Percentiles rank a stretch among this genome's conserved stretches.
Evolutionary conservation across 2,329 filamentous ascomycete species (phyloP).

Genomic region (Ophiostoma novo-ulmi): DNA sequence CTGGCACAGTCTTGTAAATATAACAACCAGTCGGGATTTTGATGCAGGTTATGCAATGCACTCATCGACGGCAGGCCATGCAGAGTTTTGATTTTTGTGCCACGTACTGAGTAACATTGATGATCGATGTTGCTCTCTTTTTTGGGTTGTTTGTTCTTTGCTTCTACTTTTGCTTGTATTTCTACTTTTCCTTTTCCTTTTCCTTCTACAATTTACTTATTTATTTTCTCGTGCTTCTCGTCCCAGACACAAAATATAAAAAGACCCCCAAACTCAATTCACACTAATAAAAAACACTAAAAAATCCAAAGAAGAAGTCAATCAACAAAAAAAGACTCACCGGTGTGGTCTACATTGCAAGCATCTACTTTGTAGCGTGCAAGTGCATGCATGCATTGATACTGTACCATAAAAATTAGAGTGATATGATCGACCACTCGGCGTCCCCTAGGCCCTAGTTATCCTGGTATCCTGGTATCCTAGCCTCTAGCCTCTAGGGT

Average conservation of each 20-base stretch:
- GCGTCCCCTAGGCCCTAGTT: not conserved
- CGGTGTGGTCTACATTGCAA: not conserved
- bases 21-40: not conserved
- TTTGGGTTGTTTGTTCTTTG: not conserved
- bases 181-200: not conserved
- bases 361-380: too few relatives aligned
- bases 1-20: not conserved
- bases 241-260: not conserved
- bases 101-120: not conserved
- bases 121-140: not conserved
- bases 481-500: not conserved
- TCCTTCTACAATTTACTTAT: not conserved
- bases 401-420: not conserved
- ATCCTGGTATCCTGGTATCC: not conserved
- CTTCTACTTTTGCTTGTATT: not conserved
- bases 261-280: not conserved
- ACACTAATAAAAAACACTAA: not conserved
- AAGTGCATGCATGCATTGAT: not conserved
- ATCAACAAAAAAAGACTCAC: not conserved
- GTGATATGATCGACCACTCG: conserved; percentile 8
- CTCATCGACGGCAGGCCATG: not conserved
- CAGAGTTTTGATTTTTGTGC: not conserved
- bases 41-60: not conserved
- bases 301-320: too few relatives aligned
- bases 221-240: not conserved